Percentiles rank a stretch among this genome's conserved stretches.
These are phyloP conservation scores for Xylaria sp. DNA, from an alignment of 2,329 filamentous ascomycete species.

Conservation along the genomic window DNA sequence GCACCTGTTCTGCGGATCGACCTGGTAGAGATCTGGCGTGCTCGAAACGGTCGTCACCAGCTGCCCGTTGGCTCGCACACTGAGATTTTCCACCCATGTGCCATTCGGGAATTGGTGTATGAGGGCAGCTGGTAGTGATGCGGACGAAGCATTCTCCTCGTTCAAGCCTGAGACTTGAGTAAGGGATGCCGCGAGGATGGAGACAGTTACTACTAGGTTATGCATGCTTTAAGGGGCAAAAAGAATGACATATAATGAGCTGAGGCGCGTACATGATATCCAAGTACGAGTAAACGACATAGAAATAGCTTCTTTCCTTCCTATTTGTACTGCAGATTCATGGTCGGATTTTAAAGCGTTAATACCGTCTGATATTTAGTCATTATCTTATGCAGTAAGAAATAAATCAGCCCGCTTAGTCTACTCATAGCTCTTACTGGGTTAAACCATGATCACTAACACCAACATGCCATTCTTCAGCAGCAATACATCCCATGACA, in stretches of 20 bases:
- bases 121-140: neutral
- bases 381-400: neutral
- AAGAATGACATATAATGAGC: neutral
- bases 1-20: neutral
- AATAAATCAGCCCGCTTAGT: neutral
- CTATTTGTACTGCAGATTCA: neutral
- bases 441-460: neutral
- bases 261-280: neutral
- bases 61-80: neutral
- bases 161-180: neutral
- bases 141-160: neutral
- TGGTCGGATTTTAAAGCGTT: neutral
- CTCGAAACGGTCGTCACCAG: neutral
- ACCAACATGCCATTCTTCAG: neutral
- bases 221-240: neutral
- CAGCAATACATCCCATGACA: neutral
- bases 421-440: neutral
- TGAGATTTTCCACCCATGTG: neutral
- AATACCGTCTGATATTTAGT: neutral
- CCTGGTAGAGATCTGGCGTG: neutral
- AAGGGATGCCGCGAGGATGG: neutral
- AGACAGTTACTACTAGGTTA: neutral
- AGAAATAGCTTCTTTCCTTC: neutral
- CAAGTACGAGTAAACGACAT: neutral
- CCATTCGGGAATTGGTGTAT: slow-evolving; percentile 1